Evolutionary conservation across 495 filamentous ascomycete genomes (phyloP).

Genomic region (Aspergillus sparsus): DNA sequence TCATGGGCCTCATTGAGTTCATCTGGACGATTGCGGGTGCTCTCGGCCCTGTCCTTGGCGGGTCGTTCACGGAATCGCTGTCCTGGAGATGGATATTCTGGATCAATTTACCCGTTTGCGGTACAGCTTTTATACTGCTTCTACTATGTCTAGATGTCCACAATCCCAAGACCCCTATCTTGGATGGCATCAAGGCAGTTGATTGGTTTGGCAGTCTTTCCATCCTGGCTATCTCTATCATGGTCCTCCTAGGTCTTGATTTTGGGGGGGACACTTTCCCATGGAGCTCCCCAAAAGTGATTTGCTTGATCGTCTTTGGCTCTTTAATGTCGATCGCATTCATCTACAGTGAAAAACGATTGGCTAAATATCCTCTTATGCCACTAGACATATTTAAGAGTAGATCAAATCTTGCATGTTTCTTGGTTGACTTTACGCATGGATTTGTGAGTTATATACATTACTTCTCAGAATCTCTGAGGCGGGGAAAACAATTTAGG

Average conservation of each 20-base stretch:
- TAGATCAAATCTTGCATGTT: slow-evolving; percentile 58
- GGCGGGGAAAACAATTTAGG: not conserved
- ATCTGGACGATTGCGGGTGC: slow-evolving; percentile 60
- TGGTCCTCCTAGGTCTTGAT: slow-evolving; percentile 76
- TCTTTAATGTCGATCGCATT: slow-evolving; percentile 63
- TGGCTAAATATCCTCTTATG: slow-evolving; percentile 77
- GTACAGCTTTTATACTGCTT: slow-evolving; percentile 56
- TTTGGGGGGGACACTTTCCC: slow-evolving; percentile 72
- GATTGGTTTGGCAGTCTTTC: slow-evolving; percentile 73
- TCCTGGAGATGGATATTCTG: slow-evolving; percentile 72
- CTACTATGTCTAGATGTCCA: slow-evolving; percentile 61
- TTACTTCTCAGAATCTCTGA: not conserved
- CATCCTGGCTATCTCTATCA: slow-evolving; percentile 70
- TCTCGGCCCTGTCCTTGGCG: slow-evolving; percentile 69
- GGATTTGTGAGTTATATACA: slow-evolving; percentile 46
- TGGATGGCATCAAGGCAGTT: slow-evolving; percentile 69
- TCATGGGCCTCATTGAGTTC: slow-evolving; percentile 54
- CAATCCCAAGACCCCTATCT: slow-evolving; percentile 56
- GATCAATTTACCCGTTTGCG: slow-evolving; percentile 69
- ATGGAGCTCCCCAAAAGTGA: slow-evolving; percentile 72
- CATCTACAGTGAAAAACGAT: slow-evolving; percentile 64
- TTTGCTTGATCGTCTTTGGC: slow-evolving; percentile 78
- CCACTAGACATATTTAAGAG: slow-evolving; percentile 66
- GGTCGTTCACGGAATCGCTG: slow-evolving; percentile 61
- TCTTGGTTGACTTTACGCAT: slow-evolving; percentile 55